Conservation (phyloP, 129 eudicot species). For the Rutidosis leptorrhynchoides region DNA sequence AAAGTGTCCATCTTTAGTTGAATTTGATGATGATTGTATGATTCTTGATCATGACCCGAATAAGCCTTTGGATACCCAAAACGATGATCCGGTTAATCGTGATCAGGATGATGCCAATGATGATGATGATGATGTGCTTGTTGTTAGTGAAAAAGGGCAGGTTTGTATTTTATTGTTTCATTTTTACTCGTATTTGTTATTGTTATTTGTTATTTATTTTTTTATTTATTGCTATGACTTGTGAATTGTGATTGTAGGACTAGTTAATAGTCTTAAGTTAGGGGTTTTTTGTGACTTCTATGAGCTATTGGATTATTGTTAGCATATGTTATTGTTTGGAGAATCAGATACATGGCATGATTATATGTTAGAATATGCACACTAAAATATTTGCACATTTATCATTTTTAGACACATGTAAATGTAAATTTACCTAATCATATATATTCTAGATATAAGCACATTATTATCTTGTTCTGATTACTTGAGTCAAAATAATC, state of each 20-base stretch:
- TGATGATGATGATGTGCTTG: conserved; percentile 5
- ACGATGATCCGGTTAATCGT: not conserved
- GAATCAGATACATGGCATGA: not conserved
- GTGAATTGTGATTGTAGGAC: not conserved
- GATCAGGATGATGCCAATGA: not conserved
- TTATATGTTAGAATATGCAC: not conserved
- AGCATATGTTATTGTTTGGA: not conserved
- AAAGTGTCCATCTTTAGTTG: not conserved
- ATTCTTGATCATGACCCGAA: not conserved
- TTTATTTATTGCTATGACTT: too few species aligned
- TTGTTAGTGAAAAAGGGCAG: conserved; percentile 11
- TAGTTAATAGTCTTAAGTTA: not conserved
- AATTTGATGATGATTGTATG: conserved; percentile 8
- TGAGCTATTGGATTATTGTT: not conserved
- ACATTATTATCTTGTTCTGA: not conserved
- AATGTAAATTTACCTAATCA: too few species aligned
- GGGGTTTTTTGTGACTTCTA: not conserved
- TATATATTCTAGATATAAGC: not conserved
- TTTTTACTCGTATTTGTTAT: too few species aligned
- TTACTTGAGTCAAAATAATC: too few species aligned
- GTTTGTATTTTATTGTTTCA: not conserved
- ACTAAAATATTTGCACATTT: too few species aligned
- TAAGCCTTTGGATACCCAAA: not conserved
- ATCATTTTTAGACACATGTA: too few species aligned
- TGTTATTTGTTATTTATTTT: too few species aligned